A percentile compares a stretch with the other conserved stretches of the same genome.
phyloP scores from a whole-genome alignment of 164 flowering plant genomes.

The Vitis amurensis region DNA sequence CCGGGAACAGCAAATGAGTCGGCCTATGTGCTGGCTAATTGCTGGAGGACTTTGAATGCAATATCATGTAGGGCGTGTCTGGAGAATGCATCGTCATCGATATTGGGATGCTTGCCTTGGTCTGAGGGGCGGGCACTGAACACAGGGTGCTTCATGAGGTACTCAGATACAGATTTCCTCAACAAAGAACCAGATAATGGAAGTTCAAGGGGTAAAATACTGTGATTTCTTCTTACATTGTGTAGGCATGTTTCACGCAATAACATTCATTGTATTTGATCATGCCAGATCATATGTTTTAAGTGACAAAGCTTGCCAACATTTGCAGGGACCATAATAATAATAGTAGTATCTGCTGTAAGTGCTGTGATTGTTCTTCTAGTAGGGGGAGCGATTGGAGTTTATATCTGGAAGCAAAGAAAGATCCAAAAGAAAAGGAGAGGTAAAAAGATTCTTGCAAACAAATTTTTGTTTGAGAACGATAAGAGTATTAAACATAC shows the following conservation, averaged over 20 bases:
- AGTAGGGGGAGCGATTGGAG: slow-evolving; percentile 46
- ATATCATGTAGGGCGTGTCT: slow-evolving; percentile 68
- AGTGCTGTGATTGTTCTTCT: slow-evolving; percentile 52
- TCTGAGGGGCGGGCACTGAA: slow-evolving; percentile 79
- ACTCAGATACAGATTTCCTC: slow-evolving; percentile 74
- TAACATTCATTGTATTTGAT: background rate
- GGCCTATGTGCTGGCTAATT: slow-evolving; percentile 69
- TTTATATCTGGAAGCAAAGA: slow-evolving; percentile 57
- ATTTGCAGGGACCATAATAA: slow-evolving; percentile 50
- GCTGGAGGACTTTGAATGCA: slow-evolving; percentile 66
- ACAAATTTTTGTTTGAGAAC: background rate
- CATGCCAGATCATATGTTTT: too few species aligned
- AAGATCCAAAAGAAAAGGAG: slow-evolving; percentile 64
- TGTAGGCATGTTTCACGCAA: background rate
- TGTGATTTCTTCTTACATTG: background rate
- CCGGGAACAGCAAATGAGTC: slow-evolving; percentile 50
- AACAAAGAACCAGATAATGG: slow-evolving; percentile 38
- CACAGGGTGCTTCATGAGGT: slow-evolving; percentile 92
- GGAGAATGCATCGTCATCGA: slow-evolving; percentile 60
- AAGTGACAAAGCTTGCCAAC: background rate
- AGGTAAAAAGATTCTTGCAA: slow-evolving; percentile 39
- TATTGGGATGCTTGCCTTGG: slow-evolving; percentile 71
- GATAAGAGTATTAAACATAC: background rate
- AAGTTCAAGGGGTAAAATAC: slow-evolving; percentile 46
- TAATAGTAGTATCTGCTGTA: slow-evolving; percentile 54